phyloP scores from a whole-genome alignment of 768 basidiomycete species.

The Suillus americanus region DNA sequence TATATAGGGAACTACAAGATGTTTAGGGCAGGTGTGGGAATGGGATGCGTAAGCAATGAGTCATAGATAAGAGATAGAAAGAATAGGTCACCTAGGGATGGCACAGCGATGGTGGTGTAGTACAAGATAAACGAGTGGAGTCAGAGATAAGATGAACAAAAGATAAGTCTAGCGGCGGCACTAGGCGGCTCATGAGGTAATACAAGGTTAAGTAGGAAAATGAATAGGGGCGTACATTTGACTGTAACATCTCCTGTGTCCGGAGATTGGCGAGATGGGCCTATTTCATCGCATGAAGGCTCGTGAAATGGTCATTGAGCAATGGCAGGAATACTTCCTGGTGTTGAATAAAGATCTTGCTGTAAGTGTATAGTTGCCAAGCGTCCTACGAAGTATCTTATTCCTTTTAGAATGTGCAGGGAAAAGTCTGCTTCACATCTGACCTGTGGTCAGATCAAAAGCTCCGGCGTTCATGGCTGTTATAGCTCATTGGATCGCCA shows the following conservation, averaged over 20 bases:
- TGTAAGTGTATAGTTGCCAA: constrained; percentile 13
- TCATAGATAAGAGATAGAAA: no score
- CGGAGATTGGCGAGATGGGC: constrained; percentile 22
- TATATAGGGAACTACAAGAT: no score
- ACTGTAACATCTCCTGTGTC: constrained; percentile 16
- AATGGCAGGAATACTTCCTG: constrained; percentile 20
- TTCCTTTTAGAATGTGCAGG: constrained; percentile 9
- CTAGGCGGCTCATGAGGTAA: no score
- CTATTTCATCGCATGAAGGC: constrained; percentile 26
- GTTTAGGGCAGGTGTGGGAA: no score
- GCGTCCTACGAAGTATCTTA: background rate
- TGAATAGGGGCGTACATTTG: constrained; percentile 22
- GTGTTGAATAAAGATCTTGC: constrained; percentile 21
- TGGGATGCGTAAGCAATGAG: no score
- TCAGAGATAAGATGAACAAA: no score
- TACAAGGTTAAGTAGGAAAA: no score
- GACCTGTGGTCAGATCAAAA: constrained; percentile 35
- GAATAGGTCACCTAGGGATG: no score
- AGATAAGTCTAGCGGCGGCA: no score
- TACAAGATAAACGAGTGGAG: no score
- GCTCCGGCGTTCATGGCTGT: constrained; percentile 30
- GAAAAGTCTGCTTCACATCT: constrained; percentile 25
- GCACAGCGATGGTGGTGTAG: no score
- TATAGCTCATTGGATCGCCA: constrained; percentile 29
- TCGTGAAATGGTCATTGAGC: constrained; percentile 17